phyloP scores from a whole-genome alignment of 2,329 filamentous ascomycete species.

The Aspergillus fructus region DNA sequence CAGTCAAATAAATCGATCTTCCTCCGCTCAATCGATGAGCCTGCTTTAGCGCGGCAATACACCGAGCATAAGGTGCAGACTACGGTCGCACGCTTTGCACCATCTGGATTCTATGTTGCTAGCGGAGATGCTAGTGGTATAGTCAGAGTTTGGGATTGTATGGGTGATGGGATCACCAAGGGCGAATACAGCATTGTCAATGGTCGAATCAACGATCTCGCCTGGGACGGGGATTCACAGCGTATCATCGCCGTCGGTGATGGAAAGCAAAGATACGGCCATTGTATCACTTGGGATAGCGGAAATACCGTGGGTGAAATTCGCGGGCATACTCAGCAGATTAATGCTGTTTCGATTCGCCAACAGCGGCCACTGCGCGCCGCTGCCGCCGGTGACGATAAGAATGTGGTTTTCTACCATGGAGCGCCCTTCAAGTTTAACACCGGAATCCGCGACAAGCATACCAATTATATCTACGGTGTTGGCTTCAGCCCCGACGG shows the following conservation, averaged over 20 bases:
- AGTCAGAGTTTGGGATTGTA: conserved; percentile 88
- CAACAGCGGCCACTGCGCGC: conserved; percentile 88
- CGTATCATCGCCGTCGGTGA: conserved; percentile 95
- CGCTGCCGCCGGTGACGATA: conserved; percentile 88
- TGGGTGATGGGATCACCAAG: conserved; percentile 83
- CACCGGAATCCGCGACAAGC: conserved; percentile 72
- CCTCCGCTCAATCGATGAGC: conserved; percentile 89
- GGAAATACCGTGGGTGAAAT: conserved; percentile 96
- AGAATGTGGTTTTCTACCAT: conserved; percentile 85
- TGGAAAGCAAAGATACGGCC: conserved; percentile 88
- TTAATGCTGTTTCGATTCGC: conserved; percentile 88
- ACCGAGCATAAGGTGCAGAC: conserved; percentile 85
- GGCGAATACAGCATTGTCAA: conserved; percentile 94
- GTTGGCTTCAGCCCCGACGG: conserved; percentile 90
- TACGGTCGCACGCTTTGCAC: conserved; percentile 89
- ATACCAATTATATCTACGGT: conserved; percentile 86
- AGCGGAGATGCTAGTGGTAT: conserved; percentile 83
- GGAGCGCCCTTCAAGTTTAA: conserved; percentile 96
- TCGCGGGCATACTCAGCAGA: conserved; percentile 81
- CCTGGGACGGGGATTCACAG: conserved; percentile 96
- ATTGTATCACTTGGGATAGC: conserved; percentile 92
- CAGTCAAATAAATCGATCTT: conserved; percentile 97
- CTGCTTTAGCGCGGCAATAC: conserved; percentile 82
- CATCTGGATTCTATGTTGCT: conserved; percentile 91
- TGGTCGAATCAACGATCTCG: conserved; percentile 91